Evolutionary conservation across 495 filamentous ascomycete species (phyloP).

Genomic region (Aspergillus carlsbadensis): DNA sequence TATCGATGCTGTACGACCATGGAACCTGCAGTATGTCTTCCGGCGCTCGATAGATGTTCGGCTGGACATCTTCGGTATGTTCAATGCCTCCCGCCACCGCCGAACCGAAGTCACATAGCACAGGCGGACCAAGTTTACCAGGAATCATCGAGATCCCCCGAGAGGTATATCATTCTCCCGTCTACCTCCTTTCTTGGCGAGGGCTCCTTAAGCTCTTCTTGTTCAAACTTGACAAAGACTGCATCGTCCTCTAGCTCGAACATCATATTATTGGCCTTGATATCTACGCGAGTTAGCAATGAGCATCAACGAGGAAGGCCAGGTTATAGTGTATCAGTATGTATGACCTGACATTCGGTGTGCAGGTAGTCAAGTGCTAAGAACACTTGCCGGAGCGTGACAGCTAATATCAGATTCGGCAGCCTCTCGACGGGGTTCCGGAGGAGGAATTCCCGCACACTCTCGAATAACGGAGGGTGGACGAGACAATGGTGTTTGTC

Average conservation of each 20-base stretch:
- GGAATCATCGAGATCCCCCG: constrained; percentile 22
- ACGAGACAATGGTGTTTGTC: constrained; percentile 41
- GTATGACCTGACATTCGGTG: constrained; percentile 46
- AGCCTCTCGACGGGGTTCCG: constrained; percentile 28
- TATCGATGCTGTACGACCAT: constrained; percentile 40
- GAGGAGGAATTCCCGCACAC: constrained; percentile 30
- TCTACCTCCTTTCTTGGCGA: constrained; percentile 26
- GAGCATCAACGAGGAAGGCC: not conserved
- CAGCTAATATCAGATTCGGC: constrained; percentile 15
- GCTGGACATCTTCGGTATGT: constrained; percentile 28
- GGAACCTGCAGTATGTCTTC: constrained; percentile 36
- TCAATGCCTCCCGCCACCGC: constrained; percentile 12
- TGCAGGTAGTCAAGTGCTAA: constrained; percentile 43
- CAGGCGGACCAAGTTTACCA: constrained; percentile 15
- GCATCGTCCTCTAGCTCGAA: constrained; percentile 34
- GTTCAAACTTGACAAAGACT: constrained; percentile 27
- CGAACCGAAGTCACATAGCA: constrained; percentile 32
- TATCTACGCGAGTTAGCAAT: constrained; percentile 20
- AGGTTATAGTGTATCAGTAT: constrained; percentile 25
- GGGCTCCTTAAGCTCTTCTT: constrained; percentile 27
- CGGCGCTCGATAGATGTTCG: constrained; percentile 39
- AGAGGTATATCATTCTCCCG: constrained; percentile 28
- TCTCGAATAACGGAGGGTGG: constrained; percentile 42
- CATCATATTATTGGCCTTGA: constrained; percentile 38
- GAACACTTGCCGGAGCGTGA: constrained; percentile 32